Evolutionary conservation across 1,284 basidiomycete genomes (phyloP), one percentile per base, ranked within the genome.

Genomic region (Leccinum proliferum): DNA sequence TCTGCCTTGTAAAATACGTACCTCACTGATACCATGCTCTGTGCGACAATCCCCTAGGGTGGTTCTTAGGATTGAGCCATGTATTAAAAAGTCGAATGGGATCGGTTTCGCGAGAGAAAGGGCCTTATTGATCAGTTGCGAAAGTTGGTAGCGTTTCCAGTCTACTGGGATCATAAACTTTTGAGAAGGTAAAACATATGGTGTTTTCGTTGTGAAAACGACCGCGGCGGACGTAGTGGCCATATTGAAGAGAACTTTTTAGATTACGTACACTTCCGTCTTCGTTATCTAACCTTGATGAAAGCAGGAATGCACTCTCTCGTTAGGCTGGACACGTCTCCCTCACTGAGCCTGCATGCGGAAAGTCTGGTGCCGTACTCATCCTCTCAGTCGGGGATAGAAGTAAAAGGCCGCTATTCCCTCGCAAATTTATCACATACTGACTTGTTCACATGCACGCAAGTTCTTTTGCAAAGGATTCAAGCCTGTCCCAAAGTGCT

Each of bases 121-220:
- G 1, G 96, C 92, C 72, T 97, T 96, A 80, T 99, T 99, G 67
- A 99, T 89, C 57, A 98, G 88, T 67, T 98, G 95, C 0, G 96
- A 98, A n/a, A 99, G 89, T 72, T 98, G 96, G 73, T 92, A 97
- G 15, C 96, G 88, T 62, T 85, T 86, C 96, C 96, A 99, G 74
- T 86, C 81, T 2, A 88, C 80, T 0, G 96, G 96, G 29, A 99
- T 91, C 86, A 98, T 90, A 75, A 96, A 98, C 71, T 94, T 96
- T 73, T 94, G 92, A 1, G 88, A 81, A 0, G 96, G 96, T 29
- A 99, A 86, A 12, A 86, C 83, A 76, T 96, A 94, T 1, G 81
- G 76, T 0, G 90, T 90, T 64, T 90, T 83, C 0, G 95, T 97
- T 52, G 84, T 88, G 67, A 98, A 90, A 15, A 92, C 78, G 65